Base-by-base conservation (phyloP, 2,329 filamentous ascomycete species). In the Alternaria consortialis region DNA sequence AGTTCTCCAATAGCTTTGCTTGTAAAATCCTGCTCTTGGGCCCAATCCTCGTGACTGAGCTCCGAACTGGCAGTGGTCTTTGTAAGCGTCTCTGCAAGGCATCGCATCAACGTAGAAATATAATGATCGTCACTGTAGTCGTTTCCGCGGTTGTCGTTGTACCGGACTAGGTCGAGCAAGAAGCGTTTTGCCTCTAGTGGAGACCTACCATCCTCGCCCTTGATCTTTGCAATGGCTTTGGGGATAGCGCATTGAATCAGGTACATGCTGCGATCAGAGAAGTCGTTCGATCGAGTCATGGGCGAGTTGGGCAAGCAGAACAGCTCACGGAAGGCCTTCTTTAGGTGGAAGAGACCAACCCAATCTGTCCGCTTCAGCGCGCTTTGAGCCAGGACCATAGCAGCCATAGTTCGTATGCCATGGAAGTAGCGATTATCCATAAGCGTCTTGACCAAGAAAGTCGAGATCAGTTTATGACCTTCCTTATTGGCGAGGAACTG, bases 91-190 rank as follows among this genome's bases (percentile, higher is more conserved):
- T 87, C 82, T 6, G 86, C 84, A 5, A 91, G 77, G 39, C 86
- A 87, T 37, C 78, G 81, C 82, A 99, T 91, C 25, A 99, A 84
- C 23, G 86, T 91, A 7, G 93, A 89, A 55, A 99, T 88, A 74
- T 97, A 99, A 71, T 92, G 89, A 64, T 94, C 90, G 72, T 99
- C 96, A 5, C 94, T 97, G 74, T 88, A 96, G 51, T 90, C 83
- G 70, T 99, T 99, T 62, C 91, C 90, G 2, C 91, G 90, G 74
- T 99, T 99, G 79, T 99, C 94, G 74, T 99, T 99, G 81, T 93
- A 94, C 50, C 91, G 90, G 34, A 99, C 83, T 74, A 96, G 91
- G 69, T 97, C 93, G 23, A 97, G 86, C 48, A 99, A 87, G 77
- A 97, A 97, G 39, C 87, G 86, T 58, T 94, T 91, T 5, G 93